Evolutionary conservation across 148 eudicot species (phyloP).

Genomic region (Camellia lanceoleosa): DNA sequence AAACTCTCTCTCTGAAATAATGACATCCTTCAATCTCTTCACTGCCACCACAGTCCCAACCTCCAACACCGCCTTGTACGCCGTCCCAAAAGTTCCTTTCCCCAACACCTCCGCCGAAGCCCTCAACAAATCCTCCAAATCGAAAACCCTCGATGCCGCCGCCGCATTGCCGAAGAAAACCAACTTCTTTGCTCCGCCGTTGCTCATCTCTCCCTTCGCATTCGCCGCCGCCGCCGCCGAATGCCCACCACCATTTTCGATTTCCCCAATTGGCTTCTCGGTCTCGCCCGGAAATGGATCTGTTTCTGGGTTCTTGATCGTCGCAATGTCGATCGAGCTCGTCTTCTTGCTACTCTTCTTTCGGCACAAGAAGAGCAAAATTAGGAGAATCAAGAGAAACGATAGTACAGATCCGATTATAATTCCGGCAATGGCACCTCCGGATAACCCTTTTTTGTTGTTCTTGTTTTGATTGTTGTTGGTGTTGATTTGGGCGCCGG

Average conservation of each 20-base stretch:
- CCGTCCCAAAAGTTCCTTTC: conserved; percentile 89
- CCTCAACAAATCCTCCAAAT: conserved; percentile 75
- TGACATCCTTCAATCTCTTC: conserved; percentile 85
- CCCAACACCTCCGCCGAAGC: conserved; percentile 95
- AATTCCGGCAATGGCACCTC: conserved; percentile 77
- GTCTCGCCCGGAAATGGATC: conserved; percentile 37
- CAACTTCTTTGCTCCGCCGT: conserved; percentile 45
- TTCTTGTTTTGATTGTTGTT: conserved; percentile 6
- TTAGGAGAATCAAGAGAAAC: conserved; percentile 39
- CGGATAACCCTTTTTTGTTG: conserved; percentile 45
- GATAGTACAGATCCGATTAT: conserved; percentile 65
- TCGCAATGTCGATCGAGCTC: conserved; percentile 43
- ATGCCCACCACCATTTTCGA: conserved; percentile 34
- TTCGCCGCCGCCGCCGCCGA: conserved; percentile 42
- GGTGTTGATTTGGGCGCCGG: conserved; percentile 17
- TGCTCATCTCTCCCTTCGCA: conserved; percentile 23
- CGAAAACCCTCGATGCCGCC: conserved; percentile 39
- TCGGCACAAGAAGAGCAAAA: conserved; percentile 49
- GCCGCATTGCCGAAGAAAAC: conserved; percentile 62
- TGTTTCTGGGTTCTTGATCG: conserved; percentile 35
- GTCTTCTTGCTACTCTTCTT: conserved; percentile 32
- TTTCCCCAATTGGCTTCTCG: conserved; percentile 33
- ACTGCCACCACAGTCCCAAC: conserved; percentile 71
- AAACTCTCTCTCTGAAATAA: conserved; percentile 54
- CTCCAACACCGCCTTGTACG: conserved; percentile 84